Conservation (phyloP, 108 stramenopile genomes). For the Nitzschia sp. region DNA sequence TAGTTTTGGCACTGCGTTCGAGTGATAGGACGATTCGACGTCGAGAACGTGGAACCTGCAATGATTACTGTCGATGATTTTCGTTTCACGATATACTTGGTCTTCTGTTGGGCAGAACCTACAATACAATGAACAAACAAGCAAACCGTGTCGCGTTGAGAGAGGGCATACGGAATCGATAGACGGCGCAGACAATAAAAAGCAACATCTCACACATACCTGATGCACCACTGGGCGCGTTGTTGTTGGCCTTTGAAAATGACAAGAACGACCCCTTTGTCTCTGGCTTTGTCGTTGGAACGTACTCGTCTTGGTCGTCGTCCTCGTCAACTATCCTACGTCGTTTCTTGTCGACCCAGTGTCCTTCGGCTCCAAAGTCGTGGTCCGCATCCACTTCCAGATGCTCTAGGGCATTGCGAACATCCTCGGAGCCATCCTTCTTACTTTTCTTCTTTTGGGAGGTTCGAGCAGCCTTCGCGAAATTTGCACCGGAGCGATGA, state of each 20-base stretch:
- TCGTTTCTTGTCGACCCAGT: no score
- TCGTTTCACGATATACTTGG: no score
- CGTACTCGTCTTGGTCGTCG: background rate
- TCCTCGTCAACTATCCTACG: background rate
- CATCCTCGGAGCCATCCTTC: background rate
- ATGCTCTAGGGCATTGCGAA: background rate
- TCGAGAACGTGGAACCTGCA: background rate
- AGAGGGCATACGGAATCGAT: no score
- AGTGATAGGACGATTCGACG: background rate
- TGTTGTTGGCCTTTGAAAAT: background rate
- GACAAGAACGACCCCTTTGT: background rate
- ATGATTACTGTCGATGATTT: no score
- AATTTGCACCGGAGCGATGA: background rate
- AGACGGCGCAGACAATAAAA: background rate
- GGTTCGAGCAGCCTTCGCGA: background rate
- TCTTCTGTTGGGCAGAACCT: no score
- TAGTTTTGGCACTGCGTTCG: no score
- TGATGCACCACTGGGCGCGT: no score
- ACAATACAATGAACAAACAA: background rate
- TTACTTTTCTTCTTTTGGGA: background rate
- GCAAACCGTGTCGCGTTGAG: background rate
- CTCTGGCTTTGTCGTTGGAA: background rate
- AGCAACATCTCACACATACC: background rate
- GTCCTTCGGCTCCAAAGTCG: no score
- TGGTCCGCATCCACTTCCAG: background rate